Evolutionary conservation across 306 rosid genomes (phyloP).

Genomic region (Casuarina equisetifolia): DNA sequence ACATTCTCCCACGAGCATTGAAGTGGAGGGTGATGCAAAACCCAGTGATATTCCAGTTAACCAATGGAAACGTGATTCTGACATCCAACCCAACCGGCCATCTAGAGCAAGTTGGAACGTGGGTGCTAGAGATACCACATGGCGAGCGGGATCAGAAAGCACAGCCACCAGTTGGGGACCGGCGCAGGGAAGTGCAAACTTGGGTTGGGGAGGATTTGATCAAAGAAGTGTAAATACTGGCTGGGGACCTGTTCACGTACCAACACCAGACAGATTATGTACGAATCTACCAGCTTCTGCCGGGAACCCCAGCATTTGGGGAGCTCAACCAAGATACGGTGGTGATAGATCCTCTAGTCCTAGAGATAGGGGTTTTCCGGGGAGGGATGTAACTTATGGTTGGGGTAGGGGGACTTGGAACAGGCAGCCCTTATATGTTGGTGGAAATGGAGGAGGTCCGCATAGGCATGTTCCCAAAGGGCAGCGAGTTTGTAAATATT

Average conservation of each 20-base stretch:
- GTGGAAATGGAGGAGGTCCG: conserved; percentile 54
- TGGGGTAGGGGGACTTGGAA: conserved; percentile 48
- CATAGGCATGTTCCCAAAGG: conserved; percentile 60
- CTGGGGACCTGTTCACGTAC: conserved; percentile 47
- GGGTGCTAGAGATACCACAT: conserved; percentile 40
- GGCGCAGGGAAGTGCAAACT: conserved; percentile 42
- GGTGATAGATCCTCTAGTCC: conserved; percentile 51
- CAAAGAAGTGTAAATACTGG: conserved; percentile 38
- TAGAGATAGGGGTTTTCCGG: conserved; percentile 54
- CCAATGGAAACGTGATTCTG: conserved; percentile 54
- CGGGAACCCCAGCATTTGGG: conserved; percentile 39
- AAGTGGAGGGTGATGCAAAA: conserved; percentile 50
- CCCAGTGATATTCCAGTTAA: conserved; percentile 49
- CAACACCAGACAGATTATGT: conserved; percentile 47
- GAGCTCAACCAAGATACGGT: conserved; percentile 60
- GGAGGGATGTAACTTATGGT: conserved; percentile 47
- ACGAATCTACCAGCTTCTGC: conserved; percentile 38
- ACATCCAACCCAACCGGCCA: conserved; percentile 39
- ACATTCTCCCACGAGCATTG: conserved; percentile 50
- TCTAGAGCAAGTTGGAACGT: conserved; percentile 50
- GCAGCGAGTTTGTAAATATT: conserved; percentile 87
- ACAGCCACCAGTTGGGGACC: conserved; percentile 48
- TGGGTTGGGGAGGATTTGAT: conserved; percentile 44
- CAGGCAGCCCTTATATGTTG: conserved; percentile 53
- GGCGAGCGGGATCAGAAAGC: conserved; percentile 66